Percentiles rank a stretch among this genome's conserved stretches.
phyloP scores from a whole-genome alignment of 495 filamentous ascomycete species.

The Beverwykella pulmonaria region DNA sequence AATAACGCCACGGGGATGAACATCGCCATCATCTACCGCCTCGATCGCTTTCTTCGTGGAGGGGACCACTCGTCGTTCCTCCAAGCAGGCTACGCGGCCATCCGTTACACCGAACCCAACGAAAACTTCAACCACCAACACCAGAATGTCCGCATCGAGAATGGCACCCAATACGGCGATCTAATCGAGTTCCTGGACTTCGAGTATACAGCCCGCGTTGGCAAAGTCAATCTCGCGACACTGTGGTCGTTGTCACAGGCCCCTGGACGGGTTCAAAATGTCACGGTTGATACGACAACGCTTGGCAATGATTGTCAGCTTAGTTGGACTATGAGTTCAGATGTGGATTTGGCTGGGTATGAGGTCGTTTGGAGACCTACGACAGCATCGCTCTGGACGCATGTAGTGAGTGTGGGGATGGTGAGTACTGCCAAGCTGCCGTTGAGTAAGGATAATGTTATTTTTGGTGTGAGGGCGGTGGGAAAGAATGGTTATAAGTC shows the following conservation, averaged over 20 bases:
- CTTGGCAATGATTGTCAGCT: slow-evolving; percentile 53
- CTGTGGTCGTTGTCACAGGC: slow-evolving; percentile 55
- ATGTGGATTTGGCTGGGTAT: slow-evolving; percentile 45
- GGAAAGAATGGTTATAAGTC: slow-evolving; percentile 52
- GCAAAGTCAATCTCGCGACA: slow-evolving; percentile 53
- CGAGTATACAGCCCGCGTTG: slow-evolving; percentile 56
- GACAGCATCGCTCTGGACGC: slow-evolving; percentile 52
- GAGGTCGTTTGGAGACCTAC: slow-evolving; percentile 57
- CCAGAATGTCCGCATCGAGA: slow-evolving; percentile 52
- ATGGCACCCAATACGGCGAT: slow-evolving; percentile 57
- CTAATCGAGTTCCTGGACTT: slow-evolving; percentile 56
- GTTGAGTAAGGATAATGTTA: slow-evolving; percentile 58
- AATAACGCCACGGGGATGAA: slow-evolving; percentile 45
- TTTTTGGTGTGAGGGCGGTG: slow-evolving; percentile 55
- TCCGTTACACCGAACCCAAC: slow-evolving; percentile 57
- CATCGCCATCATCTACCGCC: slow-evolving; percentile 53
- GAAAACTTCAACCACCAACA: slow-evolving; percentile 60
- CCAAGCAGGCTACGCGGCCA: slow-evolving; percentile 52
- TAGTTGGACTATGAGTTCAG: slow-evolving; percentile 47
- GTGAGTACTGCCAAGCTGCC: slow-evolving; percentile 46
- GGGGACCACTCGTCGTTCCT: slow-evolving; percentile 60
- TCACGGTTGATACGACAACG: slow-evolving; percentile 50
- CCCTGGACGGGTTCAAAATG: slow-evolving; percentile 51
- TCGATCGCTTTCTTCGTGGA: slow-evolving; percentile 56
- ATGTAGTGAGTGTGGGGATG: slow-evolving; percentile 48